Evolutionary conservation across 371 early-diverging fungal genomes (phyloP), one percentile per base, ranked within the genome.

Genomic region (Mucor plumbeus): DNA sequence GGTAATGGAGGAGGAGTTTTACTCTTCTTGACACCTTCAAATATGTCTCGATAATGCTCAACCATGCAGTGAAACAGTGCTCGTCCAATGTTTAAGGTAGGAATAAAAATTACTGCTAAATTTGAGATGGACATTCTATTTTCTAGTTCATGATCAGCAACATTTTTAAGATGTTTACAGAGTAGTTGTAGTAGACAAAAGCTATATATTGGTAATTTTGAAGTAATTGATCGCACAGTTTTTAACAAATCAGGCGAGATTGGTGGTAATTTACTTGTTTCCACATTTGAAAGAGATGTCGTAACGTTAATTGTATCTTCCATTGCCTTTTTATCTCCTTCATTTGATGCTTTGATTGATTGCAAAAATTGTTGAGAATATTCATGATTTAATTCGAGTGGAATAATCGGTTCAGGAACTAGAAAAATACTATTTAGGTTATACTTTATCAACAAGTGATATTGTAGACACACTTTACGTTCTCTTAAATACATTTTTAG

Each of bases 101-200:
- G 93, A 34, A 91, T 87, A 74, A 95, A 95, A 1, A 95, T 90
- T 15, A 94, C 83, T 0, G 90, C 92, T 21, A 95, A 81, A 70
- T 95, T 95, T 13, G 88, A 85, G 6, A 88, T 81, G 10, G 86
- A 91, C 95, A 95, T 95, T 63, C 89, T 86, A 72, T 92, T 95
- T 17, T 71, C 74, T 38, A 77, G 78, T 38, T 79, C 78, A 38
- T 85, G 71, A 61, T 87, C 86, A 4, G 88, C 90, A 11, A 95
- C 85, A 40, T 82, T 81, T 58, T 91, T 80, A 7, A 95, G 75
- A 64, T 95, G 95, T 26, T 77, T 83, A 35, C 87, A 87, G 4
- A 71, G 77, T 0, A 80, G 64, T 10, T 81, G 77, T 26, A 93
- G 73, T 50, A 90, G 69, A 36, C 81, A 81, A 62, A 85, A 84